Evolutionary conservation across 768 basidiomycete species (phyloP).

Genomic region (Pleurotus sapidus): DNA sequence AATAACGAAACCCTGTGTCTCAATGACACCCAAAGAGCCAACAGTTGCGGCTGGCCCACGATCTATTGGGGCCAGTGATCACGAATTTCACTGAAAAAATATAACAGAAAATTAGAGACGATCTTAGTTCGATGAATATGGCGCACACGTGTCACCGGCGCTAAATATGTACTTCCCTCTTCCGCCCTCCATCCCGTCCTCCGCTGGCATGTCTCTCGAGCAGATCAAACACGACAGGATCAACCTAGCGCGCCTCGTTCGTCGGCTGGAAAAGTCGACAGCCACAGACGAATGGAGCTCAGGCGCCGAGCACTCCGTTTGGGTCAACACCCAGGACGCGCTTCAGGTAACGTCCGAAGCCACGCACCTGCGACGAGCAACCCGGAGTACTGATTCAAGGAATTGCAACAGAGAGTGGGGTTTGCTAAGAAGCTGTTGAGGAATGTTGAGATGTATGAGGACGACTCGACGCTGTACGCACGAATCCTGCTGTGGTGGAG

Average conservation of each 20-base stretch:
- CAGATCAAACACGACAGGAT: constrained; percentile 54
- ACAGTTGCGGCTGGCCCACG: too few relatives aligned
- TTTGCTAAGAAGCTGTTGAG: constrained; percentile 55
- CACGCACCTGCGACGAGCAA: not conserved
- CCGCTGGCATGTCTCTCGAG: not conserved
- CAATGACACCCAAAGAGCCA: too few relatives aligned
- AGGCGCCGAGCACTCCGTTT: constrained; percentile 26
- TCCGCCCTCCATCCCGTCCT: too few relatives aligned
- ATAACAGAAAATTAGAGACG: too few relatives aligned
- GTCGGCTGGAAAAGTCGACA: constrained; percentile 56
- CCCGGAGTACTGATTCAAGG: not conserved
- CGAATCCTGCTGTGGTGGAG: too few relatives aligned
- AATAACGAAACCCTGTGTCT: too few relatives aligned
- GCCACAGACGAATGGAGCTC: constrained; percentile 36
- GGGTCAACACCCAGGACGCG: constrained; percentile 54
- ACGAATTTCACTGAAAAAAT: too few relatives aligned
- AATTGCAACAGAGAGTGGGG: constrained; percentile 38
- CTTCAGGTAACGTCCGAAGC: constrained; percentile 46
- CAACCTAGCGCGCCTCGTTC: constrained; percentile 61
- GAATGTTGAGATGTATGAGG: constrained; percentile 52
- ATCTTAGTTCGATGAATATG: too few relatives aligned
- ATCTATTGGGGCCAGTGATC: too few relatives aligned
- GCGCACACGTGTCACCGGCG: too few relatives aligned
- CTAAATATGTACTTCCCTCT: too few relatives aligned
- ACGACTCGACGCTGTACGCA: constrained; percentile 41